Base-by-base conservation (phyloP, 768 basidiomycete genomes). In the Macrolepiota dolichaula region DNA sequence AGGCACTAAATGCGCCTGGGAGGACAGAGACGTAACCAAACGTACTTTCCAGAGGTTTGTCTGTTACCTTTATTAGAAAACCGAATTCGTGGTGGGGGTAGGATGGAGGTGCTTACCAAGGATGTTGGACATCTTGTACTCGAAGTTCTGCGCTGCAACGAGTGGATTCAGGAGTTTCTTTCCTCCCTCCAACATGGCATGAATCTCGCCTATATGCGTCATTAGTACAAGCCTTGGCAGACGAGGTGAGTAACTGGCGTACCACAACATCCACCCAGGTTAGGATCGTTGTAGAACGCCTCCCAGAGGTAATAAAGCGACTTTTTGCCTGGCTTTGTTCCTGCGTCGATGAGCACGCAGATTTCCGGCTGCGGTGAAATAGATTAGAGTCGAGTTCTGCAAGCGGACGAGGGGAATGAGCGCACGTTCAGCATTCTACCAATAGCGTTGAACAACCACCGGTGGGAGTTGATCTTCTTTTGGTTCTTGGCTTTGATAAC, bases 101-200 rank as follows among this genome's bases (percentile, higher is more conserved):
- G 17, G 10, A 24, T 24, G 13, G 4, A 4, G 15, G n/a, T n/a
- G 13, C 47, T 25, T 49, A 49, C 47, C 97, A 17, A 98, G 79
- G 69, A 98, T 96, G 74, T 97, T 97, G 47, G 92, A 94, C 92
- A 97, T 96, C 77, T 94, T 96, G 78, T 96, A 96, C 76, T 96
- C 94, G 67, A 96, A 96, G 75, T 98, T 97, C 73, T 98, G 96
- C 17, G 96, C 94, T 6, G 96, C 96, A 36, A 98, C 84, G 53
- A 95, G 78, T n/a, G 93, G 96, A 69, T 98, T 98, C 62, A 97
- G 72, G 35, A 98, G 84, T 72, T 96, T 96, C 74, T 74, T 87
- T 40, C 94, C 94, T 12, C 93, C 92, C 0, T 49, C 47, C 24
- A 49, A 27, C 72, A 96, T 96, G 62, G 96, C 95, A 65, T 95